phyloP scores from a whole-genome alignment of 139 green algal genomes.

The Penium margaritaceum region DNA sequence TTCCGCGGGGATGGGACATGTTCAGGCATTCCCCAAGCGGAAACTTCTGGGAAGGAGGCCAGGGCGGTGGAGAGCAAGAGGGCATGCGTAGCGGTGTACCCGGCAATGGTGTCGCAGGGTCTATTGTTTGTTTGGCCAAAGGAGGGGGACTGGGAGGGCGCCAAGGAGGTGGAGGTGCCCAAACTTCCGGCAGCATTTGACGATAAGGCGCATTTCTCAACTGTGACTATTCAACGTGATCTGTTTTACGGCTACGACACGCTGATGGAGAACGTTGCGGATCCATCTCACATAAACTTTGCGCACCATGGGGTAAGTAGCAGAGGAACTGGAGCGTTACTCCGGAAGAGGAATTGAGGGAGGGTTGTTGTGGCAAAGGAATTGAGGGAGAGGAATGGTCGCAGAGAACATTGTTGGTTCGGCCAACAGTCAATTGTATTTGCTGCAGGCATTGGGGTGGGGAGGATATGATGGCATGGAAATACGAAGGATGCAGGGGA shows the following conservation, averaged over 20 bases:
- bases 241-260: slow-evolving; percentile 48
- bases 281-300: slow-evolving; percentile 45
- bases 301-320: slow-evolving; percentile 45
- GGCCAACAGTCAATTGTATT: too few species aligned
- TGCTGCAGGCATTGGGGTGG: too few species aligned
- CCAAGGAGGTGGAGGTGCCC: background rate
- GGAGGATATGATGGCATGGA: too few species aligned
- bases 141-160: background rate
- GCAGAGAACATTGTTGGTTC: too few species aligned
- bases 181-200: slow-evolving; percentile 31
- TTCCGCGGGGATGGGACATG: slow-evolving; percentile 33
- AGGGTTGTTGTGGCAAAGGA: too few species aligned
- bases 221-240: slow-evolving; percentile 43
- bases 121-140: slow-evolving; percentile 43
- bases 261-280: slow-evolving; percentile 48
- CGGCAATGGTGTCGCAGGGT: slow-evolving; percentile 9
- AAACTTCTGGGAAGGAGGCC: background rate
- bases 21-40: slow-evolving; percentile 32
- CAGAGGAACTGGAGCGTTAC: too few species aligned
- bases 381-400: too few species aligned
- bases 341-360: too few species aligned
- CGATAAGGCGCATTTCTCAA: slow-evolving; percentile 23
- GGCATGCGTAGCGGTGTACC: slow-evolving; percentile 12
- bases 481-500: too few species aligned
- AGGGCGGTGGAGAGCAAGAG: background rate